Conservation (phyloP, 306 rosid genomes). For the Vigna radiata region DNA sequence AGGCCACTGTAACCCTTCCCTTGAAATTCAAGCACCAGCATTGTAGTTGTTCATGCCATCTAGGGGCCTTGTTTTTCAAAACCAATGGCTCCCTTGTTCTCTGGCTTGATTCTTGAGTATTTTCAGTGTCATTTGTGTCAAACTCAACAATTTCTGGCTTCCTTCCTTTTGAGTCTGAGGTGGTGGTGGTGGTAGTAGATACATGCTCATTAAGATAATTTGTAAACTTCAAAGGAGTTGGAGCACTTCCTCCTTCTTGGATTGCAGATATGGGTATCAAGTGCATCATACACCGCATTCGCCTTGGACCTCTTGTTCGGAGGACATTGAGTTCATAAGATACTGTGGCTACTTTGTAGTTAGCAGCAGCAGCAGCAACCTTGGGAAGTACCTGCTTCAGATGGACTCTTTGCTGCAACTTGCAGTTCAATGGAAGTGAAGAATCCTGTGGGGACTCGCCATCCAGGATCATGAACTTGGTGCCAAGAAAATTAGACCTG, state of each 20-base stretch:
- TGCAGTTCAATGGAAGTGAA: constrained; percentile 54
- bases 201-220: constrained; percentile 46
- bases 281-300: constrained; percentile 85
- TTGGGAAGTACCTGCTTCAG: constrained; percentile 69
- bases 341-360: constrained; percentile 66
- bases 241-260: constrained; percentile 83
- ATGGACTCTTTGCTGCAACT: constrained; percentile 58
- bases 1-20: constrained; percentile 95
- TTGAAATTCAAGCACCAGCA: constrained; percentile 98
- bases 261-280: constrained; percentile 77
- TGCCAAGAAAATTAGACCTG: constrained; percentile 96
- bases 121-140: constrained; percentile 44
- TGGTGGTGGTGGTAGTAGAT: neutral
- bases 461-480: constrained; percentile 75
- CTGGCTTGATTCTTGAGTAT: constrained; percentile 40
- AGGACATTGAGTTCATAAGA: constrained; percentile 87
- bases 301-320: constrained; percentile 93
- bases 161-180: constrained; percentile 52
- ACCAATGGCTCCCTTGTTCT: constrained; percentile 59
- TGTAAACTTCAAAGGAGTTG: constrained; percentile 73
- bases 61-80: constrained; percentile 85
- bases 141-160: constrained; percentile 49
- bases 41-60: constrained; percentile 96
- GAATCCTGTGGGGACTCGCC: constrained; percentile 64
- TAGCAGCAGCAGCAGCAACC: constrained; percentile 54